Evolutionary conservation across 345 rosid genomes (phyloP).

Genomic region (Luvunga scandens): DNA sequence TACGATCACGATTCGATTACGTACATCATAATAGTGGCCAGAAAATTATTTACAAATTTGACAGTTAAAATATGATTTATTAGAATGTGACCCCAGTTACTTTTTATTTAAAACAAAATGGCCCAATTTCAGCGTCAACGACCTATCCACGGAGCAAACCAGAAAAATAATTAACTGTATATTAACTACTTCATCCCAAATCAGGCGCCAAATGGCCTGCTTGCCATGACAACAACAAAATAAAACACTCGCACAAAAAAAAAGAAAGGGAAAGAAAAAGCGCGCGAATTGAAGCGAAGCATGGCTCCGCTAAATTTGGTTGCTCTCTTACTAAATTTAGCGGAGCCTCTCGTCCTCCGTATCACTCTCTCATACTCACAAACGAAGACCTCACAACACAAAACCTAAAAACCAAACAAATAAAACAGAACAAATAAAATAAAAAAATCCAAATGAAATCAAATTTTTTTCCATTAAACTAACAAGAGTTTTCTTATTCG

Average conservation of each 20-base stretch:
- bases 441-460: not conserved
- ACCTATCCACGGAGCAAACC: not conserved
- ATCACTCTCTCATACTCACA: conserved; percentile 6
- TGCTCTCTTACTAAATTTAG: conserved; percentile 23
- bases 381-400: not conserved
- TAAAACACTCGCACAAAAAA: not conserved
- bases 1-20: no score
- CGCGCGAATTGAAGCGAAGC: not conserved
- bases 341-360: conserved; percentile 19
- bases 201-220: not conserved
- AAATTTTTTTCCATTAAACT: not conserved
- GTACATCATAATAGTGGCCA: no score
- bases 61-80: no score
- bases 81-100: no score
- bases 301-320: conserved; percentile 2
- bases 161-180: not conserved
- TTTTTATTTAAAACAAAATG: not conserved
- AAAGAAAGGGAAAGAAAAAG: no score
- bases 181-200: not conserved
- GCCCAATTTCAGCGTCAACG: not conserved
- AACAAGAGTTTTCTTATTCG: no score
- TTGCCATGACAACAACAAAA: not conserved
- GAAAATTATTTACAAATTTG: no score
- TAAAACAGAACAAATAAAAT: not conserved
- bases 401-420: not conserved